Evolutionary conservation across 495 filamentous ascomycete species (phyloP).

Genomic region (Clavariopsis aquatica): DNA sequence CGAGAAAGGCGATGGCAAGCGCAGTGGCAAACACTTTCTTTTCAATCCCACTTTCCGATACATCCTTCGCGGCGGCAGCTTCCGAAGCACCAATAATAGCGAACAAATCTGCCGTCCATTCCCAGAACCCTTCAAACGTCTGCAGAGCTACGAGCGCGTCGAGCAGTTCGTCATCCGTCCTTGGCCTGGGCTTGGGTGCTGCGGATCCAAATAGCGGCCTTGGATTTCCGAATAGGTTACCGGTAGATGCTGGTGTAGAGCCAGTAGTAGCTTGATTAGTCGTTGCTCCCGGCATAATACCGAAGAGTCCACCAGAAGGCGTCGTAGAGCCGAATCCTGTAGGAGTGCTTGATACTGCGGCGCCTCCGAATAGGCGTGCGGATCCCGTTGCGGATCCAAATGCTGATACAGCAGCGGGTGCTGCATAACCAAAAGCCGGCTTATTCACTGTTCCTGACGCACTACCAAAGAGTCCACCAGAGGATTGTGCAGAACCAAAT

Average conservation of each 20-base stretch:
- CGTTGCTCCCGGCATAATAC: neutral
- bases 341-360: too few relatives aligned
- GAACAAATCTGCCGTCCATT: constrained; percentile 36
- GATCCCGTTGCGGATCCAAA: too few relatives aligned
- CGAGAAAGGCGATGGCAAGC: constrained; percentile 54
- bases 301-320: neutral
- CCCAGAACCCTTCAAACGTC: constrained; percentile 55
- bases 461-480: neutral
- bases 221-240: neutral
- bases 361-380: too few relatives aligned
- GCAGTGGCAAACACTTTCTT: constrained; percentile 49
- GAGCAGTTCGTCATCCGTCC: constrained; percentile 19
- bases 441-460: too few relatives aligned
- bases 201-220: neutral
- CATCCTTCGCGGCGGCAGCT: constrained; percentile 9
- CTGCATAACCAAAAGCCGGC: too few relatives aligned
- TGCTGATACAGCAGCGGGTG: too few relatives aligned
- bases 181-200: neutral
- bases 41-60: constrained; percentile 3
- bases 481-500: neutral
- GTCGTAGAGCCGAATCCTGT: neutral
- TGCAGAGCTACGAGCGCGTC: constrained; percentile 50
- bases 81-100: constrained; percentile 32
- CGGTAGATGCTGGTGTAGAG: neutral
- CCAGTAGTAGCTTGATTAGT: neutral